phyloP scores from a whole-genome alignment of 805 yeast genomes.

The Saccharomycopsis selenospora region DNA sequence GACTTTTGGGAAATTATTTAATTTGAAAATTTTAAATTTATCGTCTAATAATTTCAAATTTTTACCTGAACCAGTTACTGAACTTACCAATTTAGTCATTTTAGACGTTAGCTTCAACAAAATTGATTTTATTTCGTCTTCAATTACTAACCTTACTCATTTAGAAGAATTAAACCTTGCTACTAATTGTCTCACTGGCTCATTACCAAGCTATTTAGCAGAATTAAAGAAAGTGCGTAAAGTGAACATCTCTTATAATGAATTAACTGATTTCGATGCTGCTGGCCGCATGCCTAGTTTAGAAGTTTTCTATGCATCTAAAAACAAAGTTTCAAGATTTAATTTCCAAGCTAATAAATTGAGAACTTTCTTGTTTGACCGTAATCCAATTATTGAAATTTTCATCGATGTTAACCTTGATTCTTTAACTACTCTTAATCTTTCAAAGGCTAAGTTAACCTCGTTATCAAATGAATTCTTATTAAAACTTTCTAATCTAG shows the following conservation, averaged over 20 bases:
- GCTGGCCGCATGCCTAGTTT: constrained; percentile 52
- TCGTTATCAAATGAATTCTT: constrained; percentile 62
- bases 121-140: constrained; percentile 51
- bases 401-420: constrained; percentile 45
- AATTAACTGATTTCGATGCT: constrained; percentile 35
- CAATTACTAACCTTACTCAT: constrained; percentile 50
- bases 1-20: constrained; percentile 47
- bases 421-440: constrained; percentile 61
- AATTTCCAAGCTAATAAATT: constrained; percentile 55
- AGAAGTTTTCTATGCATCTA: constrained; percentile 67
- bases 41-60: constrained; percentile 66
- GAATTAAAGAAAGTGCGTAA: constrained; percentile 52
- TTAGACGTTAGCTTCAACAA: constrained; percentile 80
- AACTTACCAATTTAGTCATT: constrained; percentile 49
- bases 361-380: constrained; percentile 63
- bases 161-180: constrained; percentile 67
- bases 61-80: constrained; percentile 61
- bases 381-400: constrained; percentile 76
- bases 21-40: constrained; percentile 56
- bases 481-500: constrained; percentile 54
- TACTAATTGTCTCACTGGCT: constrained; percentile 55
- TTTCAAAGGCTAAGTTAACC: constrained; percentile 77
- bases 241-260: constrained; percentile 72
- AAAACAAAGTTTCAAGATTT: constrained; percentile 67
- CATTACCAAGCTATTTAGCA: constrained; percentile 46